Conservation (phyloP, 2,329 filamentous ascomycete genomes). For the Mariannaea sp. region DNA sequence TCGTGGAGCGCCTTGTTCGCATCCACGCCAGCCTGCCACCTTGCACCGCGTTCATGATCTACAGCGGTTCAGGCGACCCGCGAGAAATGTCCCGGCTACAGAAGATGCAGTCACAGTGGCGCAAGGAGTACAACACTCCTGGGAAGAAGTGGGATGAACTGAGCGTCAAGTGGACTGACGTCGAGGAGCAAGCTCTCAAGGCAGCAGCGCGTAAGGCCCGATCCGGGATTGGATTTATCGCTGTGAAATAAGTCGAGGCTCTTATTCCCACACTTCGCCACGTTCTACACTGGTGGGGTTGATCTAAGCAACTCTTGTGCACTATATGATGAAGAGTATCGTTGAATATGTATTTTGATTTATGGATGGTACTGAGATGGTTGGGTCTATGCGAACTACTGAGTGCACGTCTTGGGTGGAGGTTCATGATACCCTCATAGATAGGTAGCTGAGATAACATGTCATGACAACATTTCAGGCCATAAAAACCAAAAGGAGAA, state of each 20-base stretch:
- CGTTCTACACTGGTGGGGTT: too few species aligned
- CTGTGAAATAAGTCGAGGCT: slow-evolving; percentile 58
- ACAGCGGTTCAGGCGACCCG: slow-evolving; percentile 71
- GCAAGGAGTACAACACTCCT: slow-evolving; percentile 66
- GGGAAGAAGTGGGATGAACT: slow-evolving; percentile 70
- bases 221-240: slow-evolving; percentile 67
- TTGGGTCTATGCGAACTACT: neutral
- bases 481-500: neutral
- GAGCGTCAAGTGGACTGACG: slow-evolving; percentile 70
- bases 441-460: neutral
- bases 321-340: too few species aligned
- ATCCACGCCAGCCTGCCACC: slow-evolving; percentile 65
- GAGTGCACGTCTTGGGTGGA: too few species aligned
- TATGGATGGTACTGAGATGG: too few species aligned
- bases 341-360: too few species aligned
- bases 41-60: slow-evolving; percentile 68
- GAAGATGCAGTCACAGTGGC: slow-evolving; percentile 63
- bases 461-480: neutral
- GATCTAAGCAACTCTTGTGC: too few species aligned
- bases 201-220: slow-evolving; percentile 61
- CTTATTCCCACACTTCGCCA: neutral
- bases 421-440: slow-evolving; percentile 8
- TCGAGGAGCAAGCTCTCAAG: slow-evolving; percentile 66
- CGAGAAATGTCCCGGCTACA: slow-evolving; percentile 67
- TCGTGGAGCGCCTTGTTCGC: slow-evolving; percentile 55